Conservation (phyloP, 1,139 yeast genomes). For the Kodamaea ohmeri region DNA sequence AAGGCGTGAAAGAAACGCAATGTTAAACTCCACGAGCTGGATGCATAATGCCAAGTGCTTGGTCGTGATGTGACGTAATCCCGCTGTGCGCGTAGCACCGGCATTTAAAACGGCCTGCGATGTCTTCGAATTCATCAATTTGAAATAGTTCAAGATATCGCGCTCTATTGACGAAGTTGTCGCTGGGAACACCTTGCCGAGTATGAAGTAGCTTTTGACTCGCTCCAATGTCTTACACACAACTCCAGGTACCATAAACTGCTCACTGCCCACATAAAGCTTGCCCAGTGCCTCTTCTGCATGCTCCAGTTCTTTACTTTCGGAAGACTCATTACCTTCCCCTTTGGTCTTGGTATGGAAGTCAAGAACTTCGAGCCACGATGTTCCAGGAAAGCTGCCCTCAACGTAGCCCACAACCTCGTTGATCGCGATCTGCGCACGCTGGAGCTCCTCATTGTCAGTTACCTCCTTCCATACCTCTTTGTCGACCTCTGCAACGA, state of each 20-base stretch:
- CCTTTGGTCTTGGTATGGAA: slow-evolving; percentile 15
- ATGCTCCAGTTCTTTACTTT: background rate
- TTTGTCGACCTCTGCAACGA: slow-evolving; percentile 53
- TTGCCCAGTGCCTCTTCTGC: slow-evolving; percentile 19
- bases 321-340: background rate
- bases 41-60: slow-evolving; percentile 70
- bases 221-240: slow-evolving; percentile 32
- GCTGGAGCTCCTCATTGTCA: slow-evolving; percentile 22
- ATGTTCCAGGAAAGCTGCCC: slow-evolving; percentile 27
- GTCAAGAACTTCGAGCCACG: slow-evolving; percentile 48
- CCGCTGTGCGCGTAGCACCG: slow-evolving; percentile 75
- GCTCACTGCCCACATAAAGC: slow-evolving; percentile 36
- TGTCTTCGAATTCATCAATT: slow-evolving; percentile 53
- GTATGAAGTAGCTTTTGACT: slow-evolving; percentile 47
- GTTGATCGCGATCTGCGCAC: slow-evolving; percentile 53
- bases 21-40: slow-evolving; percentile 49
- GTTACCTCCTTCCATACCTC: slow-evolving; percentile 79
- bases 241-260: slow-evolving; percentile 46
- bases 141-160: slow-evolving; percentile 50
- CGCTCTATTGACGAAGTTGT: slow-evolving; percentile 32
- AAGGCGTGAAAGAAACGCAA: slow-evolving; percentile 23
- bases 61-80: slow-evolving; percentile 71
- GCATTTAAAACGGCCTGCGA: slow-evolving; percentile 70
- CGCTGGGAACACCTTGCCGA: slow-evolving; percentile 50
- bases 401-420: slow-evolving; percentile 51